Evolutionary conservation across 495 filamentous ascomycete species (phyloP).

Genomic region (Aspergillus mulundensis): DNA sequence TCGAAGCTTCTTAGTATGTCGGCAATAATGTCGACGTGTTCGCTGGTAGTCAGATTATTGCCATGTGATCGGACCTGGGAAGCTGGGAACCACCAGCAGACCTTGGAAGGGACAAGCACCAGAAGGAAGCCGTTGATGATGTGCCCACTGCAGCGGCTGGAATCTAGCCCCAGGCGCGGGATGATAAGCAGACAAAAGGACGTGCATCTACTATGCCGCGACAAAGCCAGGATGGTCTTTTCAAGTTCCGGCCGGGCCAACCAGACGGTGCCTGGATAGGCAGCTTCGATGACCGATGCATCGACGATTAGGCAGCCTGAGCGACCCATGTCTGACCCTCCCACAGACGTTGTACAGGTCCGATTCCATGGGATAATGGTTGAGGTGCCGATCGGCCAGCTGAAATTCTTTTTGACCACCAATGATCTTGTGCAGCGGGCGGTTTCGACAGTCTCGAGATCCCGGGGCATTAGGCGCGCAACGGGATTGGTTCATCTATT

Average conservation of each 20-base stretch:
- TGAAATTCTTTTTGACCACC: conserved; percentile 11
- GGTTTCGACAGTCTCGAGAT: conserved; percentile 3
- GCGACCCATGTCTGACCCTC: neutral
- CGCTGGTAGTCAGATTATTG: neutral
- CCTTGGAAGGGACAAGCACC: conserved; percentile 2
- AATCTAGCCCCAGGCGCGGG: conserved; percentile 3
- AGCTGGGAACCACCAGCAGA: neutral
- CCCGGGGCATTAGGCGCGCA: conserved; percentile 5
- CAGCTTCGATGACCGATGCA: conserved; percentile 6
- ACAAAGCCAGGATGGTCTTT: conserved; percentile 14
- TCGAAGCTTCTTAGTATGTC: neutral
- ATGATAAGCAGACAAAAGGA: conserved; percentile 12
- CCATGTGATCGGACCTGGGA: conserved; percentile 3
- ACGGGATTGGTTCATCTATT: conserved; percentile 15
- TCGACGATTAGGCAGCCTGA: conserved; percentile 3
- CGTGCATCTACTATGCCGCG: neutral
- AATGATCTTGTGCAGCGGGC: conserved; percentile 14
- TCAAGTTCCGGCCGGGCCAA: conserved; percentile 9
- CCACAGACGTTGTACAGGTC: conserved; percentile 1
- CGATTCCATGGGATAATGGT: conserved; percentile 17
- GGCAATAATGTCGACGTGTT: neutral
- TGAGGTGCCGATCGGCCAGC: conserved; percentile 20
- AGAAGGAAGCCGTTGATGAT: conserved; percentile 4
- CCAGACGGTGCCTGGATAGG: conserved; percentile 10
- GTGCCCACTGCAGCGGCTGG: neutral